Evolutionary conservation across 495 filamentous ascomycete species (phyloP), one percentile per base, ranked within the genome.

Genomic region (Jackrogersella minutella): DNA sequence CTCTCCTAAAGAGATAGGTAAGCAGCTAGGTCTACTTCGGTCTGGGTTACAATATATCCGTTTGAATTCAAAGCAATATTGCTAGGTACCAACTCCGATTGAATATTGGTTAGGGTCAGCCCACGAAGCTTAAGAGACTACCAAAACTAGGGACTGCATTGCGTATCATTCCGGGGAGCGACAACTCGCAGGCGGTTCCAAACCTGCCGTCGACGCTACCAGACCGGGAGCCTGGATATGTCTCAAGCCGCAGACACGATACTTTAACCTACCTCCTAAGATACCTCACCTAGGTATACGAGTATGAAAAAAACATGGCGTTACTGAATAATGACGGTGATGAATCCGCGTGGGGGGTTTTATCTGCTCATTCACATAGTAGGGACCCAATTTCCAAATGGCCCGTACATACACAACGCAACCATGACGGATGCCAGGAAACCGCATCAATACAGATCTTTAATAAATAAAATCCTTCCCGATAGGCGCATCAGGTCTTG

Each of bases 141-240:
- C 24, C n/a, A 21, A 19, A 19, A 17, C 17, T 43, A 41, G 11
- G 17, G 16, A 40, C 47, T 36, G 46, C 62, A 58, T 58, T 21
- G 22, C 37, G 44, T 36, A 44, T 51, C 37, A 31, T 44, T 44
- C 49, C 51, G 49, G 55, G 41, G 43, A 56, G 50, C 16, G 34
- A 19, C 17, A 44, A 44, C 56, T 60, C 56, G 26, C 41, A 49
- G 17, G 50, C 56, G 56, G 63, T 50, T 55, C 56, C 33, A 47
- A 28, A 10, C 31, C 50, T 61, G 24, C 39, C 57, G 28, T 44
- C 46, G 39, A 54, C 43, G 31, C 28, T 50, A 40, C 51, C 36
- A 61, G 64, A 67, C 64, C 64, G 36, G 57, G 57, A 61, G 41
- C 64, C 64, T 67, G 64, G 64, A 55, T 66, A 67, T 61, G 31